These are phyloP conservation scores for Arabis alpina DNA, from an alignment of 345 rosid species.

Conservation along the genomic window DNA sequence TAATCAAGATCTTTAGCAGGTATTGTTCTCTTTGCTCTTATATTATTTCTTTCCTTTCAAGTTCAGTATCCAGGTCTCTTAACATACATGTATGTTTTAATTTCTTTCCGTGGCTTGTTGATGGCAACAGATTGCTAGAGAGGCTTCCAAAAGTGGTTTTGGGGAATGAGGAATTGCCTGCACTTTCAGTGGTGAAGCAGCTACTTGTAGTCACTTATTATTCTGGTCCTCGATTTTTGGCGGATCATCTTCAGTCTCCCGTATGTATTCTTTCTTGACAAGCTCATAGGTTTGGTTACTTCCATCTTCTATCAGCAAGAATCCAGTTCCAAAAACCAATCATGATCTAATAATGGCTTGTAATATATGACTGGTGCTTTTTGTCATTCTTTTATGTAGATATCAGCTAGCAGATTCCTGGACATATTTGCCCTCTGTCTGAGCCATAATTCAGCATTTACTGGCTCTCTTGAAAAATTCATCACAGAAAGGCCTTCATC, in stretches of 20 bases:
- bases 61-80: slow-evolving; percentile 8
- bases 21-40: slow-evolving; percentile 39
- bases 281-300: slow-evolving; percentile 34
- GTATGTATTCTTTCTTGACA: slow-evolving; percentile 58
- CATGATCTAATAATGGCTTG: slow-evolving; percentile 16
- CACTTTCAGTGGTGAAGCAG: slow-evolving; percentile 73
- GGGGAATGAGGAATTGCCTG: slow-evolving; percentile 69
- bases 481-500: slow-evolving; percentile 63
- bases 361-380: slow-evolving; percentile 21
- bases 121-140: slow-evolving; percentile 65
- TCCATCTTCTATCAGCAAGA: slow-evolving; percentile 27
- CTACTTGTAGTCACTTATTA: slow-evolving; percentile 77
- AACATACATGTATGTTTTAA: not conserved
- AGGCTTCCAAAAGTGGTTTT: slow-evolving; percentile 88
- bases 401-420: slow-evolving; percentile 81
- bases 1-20: slow-evolving; percentile 72
- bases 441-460: slow-evolving; percentile 65
- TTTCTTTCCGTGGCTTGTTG: slow-evolving; percentile 15
- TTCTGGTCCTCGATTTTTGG: slow-evolving; percentile 78
- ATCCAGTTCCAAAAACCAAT: slow-evolving; percentile 3
- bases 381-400: slow-evolving; percentile 48
- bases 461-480: slow-evolving; percentile 78
- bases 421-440: slow-evolving; percentile 76
- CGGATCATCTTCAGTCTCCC: slow-evolving; percentile 80
- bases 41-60: slow-evolving; percentile 20